phyloP scores from a whole-genome alignment of 2,329 filamentous ascomycete genomes.

The Ceratocystis albifundus region DNA sequence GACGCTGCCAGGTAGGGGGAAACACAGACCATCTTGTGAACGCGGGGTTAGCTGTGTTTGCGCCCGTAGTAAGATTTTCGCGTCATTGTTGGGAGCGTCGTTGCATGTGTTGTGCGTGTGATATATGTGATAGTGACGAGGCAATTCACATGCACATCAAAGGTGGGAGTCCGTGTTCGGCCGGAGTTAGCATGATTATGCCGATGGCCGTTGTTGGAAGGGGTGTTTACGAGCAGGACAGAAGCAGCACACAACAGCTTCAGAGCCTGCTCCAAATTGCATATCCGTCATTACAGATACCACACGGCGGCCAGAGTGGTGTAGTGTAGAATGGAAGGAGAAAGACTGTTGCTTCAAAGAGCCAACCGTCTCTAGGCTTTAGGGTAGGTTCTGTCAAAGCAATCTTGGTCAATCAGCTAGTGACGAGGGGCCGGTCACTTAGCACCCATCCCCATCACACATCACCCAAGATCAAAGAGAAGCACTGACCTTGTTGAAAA shows the following conservation, averaged over 20 bases:
- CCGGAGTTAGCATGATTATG: background rate
- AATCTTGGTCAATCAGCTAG: too few species aligned
- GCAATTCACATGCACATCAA: background rate
- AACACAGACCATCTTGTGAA: background rate
- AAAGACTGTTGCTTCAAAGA: too few species aligned
- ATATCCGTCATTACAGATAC: too few species aligned
- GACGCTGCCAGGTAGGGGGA: background rate
- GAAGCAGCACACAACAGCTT: too few species aligned
- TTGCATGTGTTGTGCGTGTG: background rate
- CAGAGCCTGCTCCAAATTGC: too few species aligned
- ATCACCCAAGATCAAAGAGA: background rate
- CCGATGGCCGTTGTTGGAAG: background rate
- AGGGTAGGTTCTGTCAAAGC: too few species aligned
- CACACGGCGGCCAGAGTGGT: too few species aligned
- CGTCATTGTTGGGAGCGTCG: background rate
- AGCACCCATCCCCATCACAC: background rate
- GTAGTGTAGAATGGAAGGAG: too few species aligned
- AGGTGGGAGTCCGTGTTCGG: background rate
- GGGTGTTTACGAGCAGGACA: too few species aligned
- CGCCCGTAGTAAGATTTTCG: too few species aligned
- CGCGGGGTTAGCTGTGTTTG: background rate
- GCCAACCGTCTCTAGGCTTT: too few species aligned
- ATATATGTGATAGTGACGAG: conserved; percentile 6
- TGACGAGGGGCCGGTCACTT: too few species aligned
- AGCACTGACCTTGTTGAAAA: background rate